phyloP scores from a whole-genome alignment of 306 rosid genomes.

The Vigna radiata region DNA sequence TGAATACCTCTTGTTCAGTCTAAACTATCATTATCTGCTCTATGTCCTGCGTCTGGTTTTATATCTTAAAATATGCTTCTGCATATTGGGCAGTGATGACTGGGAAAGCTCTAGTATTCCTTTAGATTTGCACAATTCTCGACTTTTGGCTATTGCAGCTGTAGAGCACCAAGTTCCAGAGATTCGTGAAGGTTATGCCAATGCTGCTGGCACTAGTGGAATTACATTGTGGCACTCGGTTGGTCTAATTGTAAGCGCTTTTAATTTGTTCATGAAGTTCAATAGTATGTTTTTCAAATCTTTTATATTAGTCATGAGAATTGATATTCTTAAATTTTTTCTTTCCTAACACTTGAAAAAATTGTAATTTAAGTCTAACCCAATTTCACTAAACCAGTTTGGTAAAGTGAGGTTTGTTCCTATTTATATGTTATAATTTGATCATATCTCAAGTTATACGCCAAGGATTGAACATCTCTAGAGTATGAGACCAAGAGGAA shows the following conservation, averaged over 20 bases:
- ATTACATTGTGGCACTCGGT: conserved; percentile 63
- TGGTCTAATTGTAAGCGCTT: conserved; percentile 59
- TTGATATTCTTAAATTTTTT: not conserved
- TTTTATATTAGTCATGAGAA: conserved; percentile 9
- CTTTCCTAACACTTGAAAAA: not conserved
- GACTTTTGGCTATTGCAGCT: conserved; percentile 64
- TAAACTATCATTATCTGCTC: not conserved
- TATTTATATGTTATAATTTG: too few relatives aligned
- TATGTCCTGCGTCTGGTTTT: not conserved
- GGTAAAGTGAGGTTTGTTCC: too few relatives aligned
- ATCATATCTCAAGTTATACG: too few relatives aligned
- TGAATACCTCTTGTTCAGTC: conserved; percentile 11
- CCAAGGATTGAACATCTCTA: too few relatives aligned
- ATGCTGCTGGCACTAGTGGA: conserved; percentile 52
- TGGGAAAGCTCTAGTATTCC: conserved; percentile 62
- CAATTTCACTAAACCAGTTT: too few relatives aligned
- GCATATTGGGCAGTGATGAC: conserved; percentile 52
- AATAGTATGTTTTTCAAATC: not conserved
- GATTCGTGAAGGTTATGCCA: conserved; percentile 59
- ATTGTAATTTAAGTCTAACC: too few relatives aligned
- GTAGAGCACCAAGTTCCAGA: conserved; percentile 65
- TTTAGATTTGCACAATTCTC: conserved; percentile 62
- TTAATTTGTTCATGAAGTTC: conserved; percentile 6
- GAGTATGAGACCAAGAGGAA: too few relatives aligned
- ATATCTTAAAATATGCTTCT: not conserved